A percentile compares a stretch with the other conserved stretches of the same genome.
Conservation (phyloP, 2,329 filamentous ascomycete genomes). For the Paecilomyces sp. region DNA sequence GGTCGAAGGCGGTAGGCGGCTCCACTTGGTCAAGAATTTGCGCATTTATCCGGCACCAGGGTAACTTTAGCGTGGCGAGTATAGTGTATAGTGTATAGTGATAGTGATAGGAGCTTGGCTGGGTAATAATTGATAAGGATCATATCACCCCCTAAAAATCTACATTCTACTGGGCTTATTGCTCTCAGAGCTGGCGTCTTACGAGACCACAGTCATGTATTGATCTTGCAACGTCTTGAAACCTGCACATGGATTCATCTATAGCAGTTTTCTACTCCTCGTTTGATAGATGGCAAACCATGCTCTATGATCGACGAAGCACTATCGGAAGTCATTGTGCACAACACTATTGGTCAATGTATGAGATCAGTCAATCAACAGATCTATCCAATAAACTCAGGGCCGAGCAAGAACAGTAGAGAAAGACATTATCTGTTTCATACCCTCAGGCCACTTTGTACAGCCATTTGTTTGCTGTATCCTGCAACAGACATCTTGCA, state of each 20-base stretch:
- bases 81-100: not conserved
- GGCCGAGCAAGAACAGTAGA: not conserved
- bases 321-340: not conserved
- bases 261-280: not conserved
- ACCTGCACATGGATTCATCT: not conserved
- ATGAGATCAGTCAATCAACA: not conserved
- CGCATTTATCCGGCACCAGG: not conserved
- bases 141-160: not conserved
- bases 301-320: not conserved
- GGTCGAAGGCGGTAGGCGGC: not conserved
- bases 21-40: not conserved
- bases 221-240: not conserved
- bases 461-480: not conserved
- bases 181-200: not conserved
- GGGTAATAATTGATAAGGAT: not conserved
- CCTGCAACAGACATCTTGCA: not conserved
- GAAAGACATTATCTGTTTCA: not conserved
- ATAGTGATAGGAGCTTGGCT: not conserved
- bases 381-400: not conserved
- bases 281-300: not conserved
- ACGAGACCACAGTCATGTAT: not conserved
- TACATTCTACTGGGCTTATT: not conserved
- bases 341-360: not conserved
- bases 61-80: not conserved
- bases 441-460: not conserved